Evolutionary conservation across 2,329 filamentous ascomycete genomes (phyloP), one percentile per base, ranked within the genome.

Genomic region (Alternaria panax): DNA sequence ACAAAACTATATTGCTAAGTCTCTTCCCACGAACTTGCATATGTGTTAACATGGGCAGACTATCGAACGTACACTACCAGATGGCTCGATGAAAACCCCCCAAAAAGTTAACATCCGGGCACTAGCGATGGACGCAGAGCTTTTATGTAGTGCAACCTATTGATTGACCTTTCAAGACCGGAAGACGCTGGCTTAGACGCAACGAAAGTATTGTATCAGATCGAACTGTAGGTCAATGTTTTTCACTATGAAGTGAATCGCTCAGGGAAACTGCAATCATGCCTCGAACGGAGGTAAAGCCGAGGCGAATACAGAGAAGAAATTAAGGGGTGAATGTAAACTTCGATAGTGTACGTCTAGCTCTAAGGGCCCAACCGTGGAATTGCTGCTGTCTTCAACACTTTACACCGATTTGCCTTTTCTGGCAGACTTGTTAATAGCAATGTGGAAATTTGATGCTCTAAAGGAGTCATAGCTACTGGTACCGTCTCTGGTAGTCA

Each of bases 331-430:
- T 25, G 45, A 12, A 36, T 34, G 30, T 7, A 36, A 36, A 48
- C 45, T 48, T 48, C 20, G 30, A 36, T 48, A 48, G 45, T 30
- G 45, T 11, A 36, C 30, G 30, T 48, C 20, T 48, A 48, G 45
- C 12, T 30, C 36, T 5, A 3, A 25, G 4, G 16, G 45, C 20
- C 20, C 42, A 48, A 58, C 55, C 55, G 40, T 51, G 18, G 22
- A 54, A 54, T 28, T 36, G 51, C 30, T 47, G 24, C 55, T 28
- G 18, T 47, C 5, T 54, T 58, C 50, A 20, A 58, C 55, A 43
- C 25, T 43, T 38, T 41, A 48, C 27, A 20, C 16, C 5, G 24
- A 58, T 22, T 54, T 58, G 14, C 55, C 55, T 8, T 43, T 58
- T 12, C 40, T 30, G 28, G 51, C 14, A 7, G 4, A 24, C 7